Evolutionary conservation across 805 yeast genomes (phyloP), one percentile per base, ranked within the genome.

Genomic region (Yarrowia sp.): DNA sequence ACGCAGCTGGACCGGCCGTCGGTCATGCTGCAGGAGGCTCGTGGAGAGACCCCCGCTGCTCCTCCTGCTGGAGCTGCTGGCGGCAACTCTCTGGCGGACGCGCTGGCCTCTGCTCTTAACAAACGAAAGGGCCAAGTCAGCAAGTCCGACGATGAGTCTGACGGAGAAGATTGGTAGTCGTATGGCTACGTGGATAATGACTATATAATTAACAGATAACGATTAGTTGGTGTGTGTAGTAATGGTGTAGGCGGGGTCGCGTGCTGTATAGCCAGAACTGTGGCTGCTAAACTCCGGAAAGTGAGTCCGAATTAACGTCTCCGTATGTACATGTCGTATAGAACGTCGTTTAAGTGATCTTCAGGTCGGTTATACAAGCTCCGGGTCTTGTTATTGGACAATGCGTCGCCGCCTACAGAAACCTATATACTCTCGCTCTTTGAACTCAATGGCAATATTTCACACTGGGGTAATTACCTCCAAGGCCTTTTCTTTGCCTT

Each of bases 121-220:
- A 84, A 85, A 65, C 83, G 98, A 72, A 93, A 93, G 76, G 85
- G 83, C 18, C 91, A 90, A 74, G 96, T 93, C 8, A 82, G 89
- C 1, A 84, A 81, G 17, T 86, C 91, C 69, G 96, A 91, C 68
- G 95, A 88, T 66, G 96, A 89, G 69, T 95, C 89, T 68, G 92
- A 89, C 66, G 87, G 83, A 22, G 87, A 84, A 64, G 96, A 90
- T 63, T 87, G 91, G 91, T 61, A 55, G 47, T 8, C 5, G 31
- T 18, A 36, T n/a, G n/a, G n/a, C 28, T 22, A 22, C 15, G 14
- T 17, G 14, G 18, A 41, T 50, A 35, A 50, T 50, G 57, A 50
- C 57, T 51, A 51, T 51, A 35, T 36, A 51, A 51, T 51, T 32
- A 38, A 51, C 39, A 18, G 22, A 39, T 32, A 13, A 31, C n/a